Evolutionary conservation across 257 asterid genomes (phyloP).

Genomic region (Nyctanthes arbortristis): DNA sequence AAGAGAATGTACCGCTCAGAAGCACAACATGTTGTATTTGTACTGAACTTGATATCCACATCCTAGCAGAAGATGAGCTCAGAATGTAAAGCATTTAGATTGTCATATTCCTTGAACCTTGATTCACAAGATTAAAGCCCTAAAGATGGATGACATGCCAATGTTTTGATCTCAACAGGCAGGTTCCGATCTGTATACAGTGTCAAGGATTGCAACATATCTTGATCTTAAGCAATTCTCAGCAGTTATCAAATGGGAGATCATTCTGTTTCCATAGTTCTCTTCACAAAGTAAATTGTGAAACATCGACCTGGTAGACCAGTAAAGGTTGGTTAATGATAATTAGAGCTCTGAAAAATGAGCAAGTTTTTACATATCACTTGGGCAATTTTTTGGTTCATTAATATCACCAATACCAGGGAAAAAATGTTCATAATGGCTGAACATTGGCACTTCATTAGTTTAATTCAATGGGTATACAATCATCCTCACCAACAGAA

Average conservation of each 20-base stretch:
- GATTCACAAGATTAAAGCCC: background rate
- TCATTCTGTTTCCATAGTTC: background rate
- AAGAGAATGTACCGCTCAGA: background rate
- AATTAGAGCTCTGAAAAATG: constrained; percentile 7
- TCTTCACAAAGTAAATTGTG: background rate
- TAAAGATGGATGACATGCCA: background rate
- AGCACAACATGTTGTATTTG: background rate
- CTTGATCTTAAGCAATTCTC: background rate
- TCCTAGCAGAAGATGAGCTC: background rate
- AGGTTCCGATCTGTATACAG: background rate
- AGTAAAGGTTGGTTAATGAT: constrained; percentile 6
- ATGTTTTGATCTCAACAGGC: background rate
- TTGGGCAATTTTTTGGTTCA: background rate
- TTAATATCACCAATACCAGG: background rate
- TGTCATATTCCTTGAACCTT: background rate
- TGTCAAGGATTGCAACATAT: constrained; percentile 1
- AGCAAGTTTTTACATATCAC: background rate
- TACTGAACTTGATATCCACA: background rate
- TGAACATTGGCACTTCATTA: background rate
- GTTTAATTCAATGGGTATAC: background rate
- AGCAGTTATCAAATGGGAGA: constrained; percentile 9
- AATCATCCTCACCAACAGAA: background rate
- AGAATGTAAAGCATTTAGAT: background rate
- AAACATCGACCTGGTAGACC: background rate
- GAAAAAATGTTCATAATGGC: background rate